Conservation (phyloP, 1,139 yeast genomes). For the Chernovozyma aurita region DNA sequence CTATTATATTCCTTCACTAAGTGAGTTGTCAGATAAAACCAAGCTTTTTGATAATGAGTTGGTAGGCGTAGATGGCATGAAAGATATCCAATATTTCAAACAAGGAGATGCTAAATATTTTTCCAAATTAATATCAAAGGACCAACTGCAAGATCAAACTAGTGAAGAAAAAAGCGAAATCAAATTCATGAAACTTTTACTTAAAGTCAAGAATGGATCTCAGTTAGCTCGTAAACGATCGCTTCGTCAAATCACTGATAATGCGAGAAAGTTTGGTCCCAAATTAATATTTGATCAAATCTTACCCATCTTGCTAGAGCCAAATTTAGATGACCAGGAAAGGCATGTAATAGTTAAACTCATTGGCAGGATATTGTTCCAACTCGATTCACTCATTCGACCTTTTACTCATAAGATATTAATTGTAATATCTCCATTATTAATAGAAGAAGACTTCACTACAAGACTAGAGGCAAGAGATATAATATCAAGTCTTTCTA, state of each 20-base stretch:
- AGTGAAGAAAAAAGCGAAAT: conserved; percentile 56
- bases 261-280: conserved; percentile 67
- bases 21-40: conserved; percentile 8
- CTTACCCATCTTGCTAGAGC: conserved; percentile 72
- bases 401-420: conserved; percentile 75
- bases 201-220: conserved; percentile 75
- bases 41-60: conserved; percentile 3
- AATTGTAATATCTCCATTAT: conserved; percentile 71
- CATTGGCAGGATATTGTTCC: conserved; percentile 63
- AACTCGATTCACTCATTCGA: conserved; percentile 57
- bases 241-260: conserved; percentile 61
- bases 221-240: conserved; percentile 68
- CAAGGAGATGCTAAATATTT: conserved; percentile 72
- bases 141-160: conserved; percentile 19
- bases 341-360: conserved; percentile 78
- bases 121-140: conserved; percentile 49
- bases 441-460: conserved; percentile 73
- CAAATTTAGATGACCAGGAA: conserved; percentile 74
- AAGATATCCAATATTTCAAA: conserved; percentile 62
- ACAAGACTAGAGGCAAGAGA: conserved; percentile 79
- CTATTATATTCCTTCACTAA: conserved; percentile 21
- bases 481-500: conserved; percentile 66
- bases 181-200: conserved; percentile 57
- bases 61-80: conserved; percentile 10
- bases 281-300: conserved; percentile 61